These are phyloP conservation scores for Fistulifera solaris DNA, from an alignment of 108 stramenopile species.

Conservation along the genomic window DNA sequence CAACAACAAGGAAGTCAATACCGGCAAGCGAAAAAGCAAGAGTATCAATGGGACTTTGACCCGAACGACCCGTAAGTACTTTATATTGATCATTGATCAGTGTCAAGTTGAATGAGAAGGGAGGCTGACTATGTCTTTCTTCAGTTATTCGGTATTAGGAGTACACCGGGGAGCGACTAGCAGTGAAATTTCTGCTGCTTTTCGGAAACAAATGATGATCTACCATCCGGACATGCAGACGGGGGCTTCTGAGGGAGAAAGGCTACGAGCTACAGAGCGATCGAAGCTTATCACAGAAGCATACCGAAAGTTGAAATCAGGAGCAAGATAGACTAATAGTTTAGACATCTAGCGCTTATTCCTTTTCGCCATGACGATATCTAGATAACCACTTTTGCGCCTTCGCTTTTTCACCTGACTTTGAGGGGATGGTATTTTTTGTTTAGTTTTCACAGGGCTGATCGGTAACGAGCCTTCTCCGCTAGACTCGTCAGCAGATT, in stretches of 20 bases:
- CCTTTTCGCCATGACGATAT: too few species aligned
- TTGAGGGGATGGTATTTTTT: too few species aligned
- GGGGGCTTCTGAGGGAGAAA: conserved; percentile 54
- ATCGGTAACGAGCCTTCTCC: too few species aligned
- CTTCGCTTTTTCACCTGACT: too few species aligned
- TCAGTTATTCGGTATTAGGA: conserved; percentile 51
- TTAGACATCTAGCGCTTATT: too few species aligned
- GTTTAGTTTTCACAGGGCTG: too few species aligned
- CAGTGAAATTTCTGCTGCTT: conserved; percentile 63
- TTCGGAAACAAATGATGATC: conserved; percentile 73
- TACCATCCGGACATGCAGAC: conserved; percentile 56
- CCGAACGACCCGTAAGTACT: conserved; percentile 43
- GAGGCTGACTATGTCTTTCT: too few species aligned
- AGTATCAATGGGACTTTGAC: conserved; percentile 76
- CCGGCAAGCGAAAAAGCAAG: conserved; percentile 16
- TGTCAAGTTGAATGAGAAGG: too few species aligned
- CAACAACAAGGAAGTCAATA: conserved; percentile 15
- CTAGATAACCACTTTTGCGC: too few species aligned
- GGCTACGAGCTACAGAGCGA: conserved; percentile 48
- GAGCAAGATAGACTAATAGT: too few species aligned
- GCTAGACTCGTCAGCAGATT: too few species aligned
- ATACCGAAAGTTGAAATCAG: conserved; percentile 62
- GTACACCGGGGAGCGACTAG: conserved; percentile 49
- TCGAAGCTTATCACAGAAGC: conserved; percentile 74
- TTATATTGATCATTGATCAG: too few species aligned